Conservation (phyloP, 2,329 filamentous ascomycete species). For the Didymella lethalis region DNA sequence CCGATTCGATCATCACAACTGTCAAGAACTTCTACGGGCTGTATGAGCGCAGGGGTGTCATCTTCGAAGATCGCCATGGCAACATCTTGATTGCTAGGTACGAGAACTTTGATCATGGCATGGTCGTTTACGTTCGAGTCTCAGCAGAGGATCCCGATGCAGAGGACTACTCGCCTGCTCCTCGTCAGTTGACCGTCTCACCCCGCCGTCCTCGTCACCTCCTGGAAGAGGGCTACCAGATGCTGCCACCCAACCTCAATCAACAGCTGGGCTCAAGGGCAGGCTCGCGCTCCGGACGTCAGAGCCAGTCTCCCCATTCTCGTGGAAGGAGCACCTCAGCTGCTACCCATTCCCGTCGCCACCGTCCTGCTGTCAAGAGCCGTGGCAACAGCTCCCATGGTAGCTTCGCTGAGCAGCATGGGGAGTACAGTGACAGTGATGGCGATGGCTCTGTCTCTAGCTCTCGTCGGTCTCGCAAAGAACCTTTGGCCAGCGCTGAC, state of each 20-base stretch:
- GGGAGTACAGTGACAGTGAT: conserved; percentile 88
- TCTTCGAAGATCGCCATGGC: conserved; percentile 90
- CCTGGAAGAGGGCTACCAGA: conserved; percentile 69
- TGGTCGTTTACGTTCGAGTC: conserved; percentile 91
- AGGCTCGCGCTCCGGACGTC: conserved; percentile 71
- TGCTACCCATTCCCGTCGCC: conserved; percentile 67
- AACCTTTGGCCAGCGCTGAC: conserved; percentile 91
- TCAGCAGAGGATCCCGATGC: conserved; percentile 65
- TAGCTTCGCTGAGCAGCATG: conserved; percentile 64
- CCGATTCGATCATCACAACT: conserved; percentile 95
- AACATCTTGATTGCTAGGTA: conserved; percentile 94
- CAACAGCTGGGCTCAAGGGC: conserved; percentile 72
- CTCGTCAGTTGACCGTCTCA: conserved; percentile 56
- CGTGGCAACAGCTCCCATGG: conserved; percentile 67
- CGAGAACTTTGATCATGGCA: conserved; percentile 92
- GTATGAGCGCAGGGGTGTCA: conserved; percentile 84
- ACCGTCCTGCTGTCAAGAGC: conserved; percentile 72
- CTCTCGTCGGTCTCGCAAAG: conserved; percentile 77
- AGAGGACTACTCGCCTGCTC: conserved; percentile 57
- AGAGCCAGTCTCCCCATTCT: conserved; percentile 77
- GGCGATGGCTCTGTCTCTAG: conserved; percentile 75
- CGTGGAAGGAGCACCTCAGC: conserved; percentile 79
- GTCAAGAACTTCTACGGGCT: conserved; percentile 99
- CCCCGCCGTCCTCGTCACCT: conserved; percentile 64
- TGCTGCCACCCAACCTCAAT: conserved; percentile 67